Evolutionary conservation across 495 filamentous ascomycete genomes (phyloP), one percentile per base, ranked within the genome.

Genomic region (Annulohypoxylon stygium): DNA sequence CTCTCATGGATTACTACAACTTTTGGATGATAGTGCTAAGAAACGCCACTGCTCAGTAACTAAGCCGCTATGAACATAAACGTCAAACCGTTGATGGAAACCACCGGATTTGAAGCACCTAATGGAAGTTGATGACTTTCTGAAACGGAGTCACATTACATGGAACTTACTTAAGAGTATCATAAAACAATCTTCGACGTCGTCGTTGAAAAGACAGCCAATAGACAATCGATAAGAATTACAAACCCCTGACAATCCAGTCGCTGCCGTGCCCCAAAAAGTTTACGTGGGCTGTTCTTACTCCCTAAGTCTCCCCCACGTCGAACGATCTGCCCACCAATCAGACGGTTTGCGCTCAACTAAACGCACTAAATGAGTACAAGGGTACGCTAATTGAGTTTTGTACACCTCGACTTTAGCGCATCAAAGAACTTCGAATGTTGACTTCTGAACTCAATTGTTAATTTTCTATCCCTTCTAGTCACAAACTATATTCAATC

Each of bases 281-380:
- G 63, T 51, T 67, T 58, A 67, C 69, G 70, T 73, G 65, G 70
- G 59, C 64, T 64, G 34, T 73, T 58, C 14, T 53, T 43, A 30
- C 14, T 68, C 23, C 11, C 39, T 43, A n/a, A n/a, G 12, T 14
- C 39, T 41, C 12, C 65, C 65, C 70, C 64, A 68, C 70, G 59
- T 53, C 59, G 3, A 57, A 43, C 57, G 50, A 54, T 25, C 50
- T 25, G 6, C 12, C 50, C 23, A 54, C 48, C 48, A 53, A 53
- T 53, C 20, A 53, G 23, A 20, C 25, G 50, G 5, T 33, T 33
- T 30, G 50, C 50, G 50, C 50, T 33, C 12, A 30, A 54, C 50
- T 54, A 33, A 33, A 33, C 11, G 4, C 11, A 54, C 50, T 54
- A 33, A 33, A 33, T 3, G 6, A 33, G 50, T 54, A 54, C 50